Evolutionary conservation across 805 yeast genomes (phyloP), one percentile per base, ranked within the genome.

Genomic region (Nakazawaea holstii): DNA sequence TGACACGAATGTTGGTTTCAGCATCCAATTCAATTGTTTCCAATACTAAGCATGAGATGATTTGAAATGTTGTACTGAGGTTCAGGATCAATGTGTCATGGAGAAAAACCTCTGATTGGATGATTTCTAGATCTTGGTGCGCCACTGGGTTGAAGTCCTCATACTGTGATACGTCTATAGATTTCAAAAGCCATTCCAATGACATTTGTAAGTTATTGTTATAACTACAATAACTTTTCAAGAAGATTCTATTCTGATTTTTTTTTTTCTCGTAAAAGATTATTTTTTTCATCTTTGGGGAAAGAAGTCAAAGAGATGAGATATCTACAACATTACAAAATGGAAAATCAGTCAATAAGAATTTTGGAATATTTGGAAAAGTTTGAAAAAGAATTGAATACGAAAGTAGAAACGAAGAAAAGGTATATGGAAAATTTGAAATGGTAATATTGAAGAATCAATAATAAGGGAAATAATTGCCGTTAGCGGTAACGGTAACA

Each of bases 171-270:
- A 31, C 9, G 13, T 41, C 44, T 20, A 41, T 32, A 24, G 44
- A 41, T 17, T 41, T 41, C 37, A 41, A 30, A 11, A 41, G 30
- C 44, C 44, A 41, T 10, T 32, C 20, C 13, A 31, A 24, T 10
- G 44, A 41, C 44, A 41, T 41, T 8, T 20, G 11, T 11, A 4
- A 5, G 13, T 20, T n/a, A 14, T 13, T 17, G n/a, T 15, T 10
- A 20, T 17, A 35, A 7, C 17, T 14, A 14, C 13, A 17, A 6
- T 14, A 8, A 7, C 5, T 8, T 33, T 33, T 9, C 36, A 35
- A 8, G 27, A n/a, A n/a, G n/a, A n/a, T n/a, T n/a, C 20, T 35
- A 14, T 13, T 30, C 30, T n/a, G 8, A 15, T 14, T 14, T 29
- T 28, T 38, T 38, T 28, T 28, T 29, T 39, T 31, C 27, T 10